These are phyloP conservation scores for Alternaria dauci DNA, from an alignment of 2,329 filamentous ascomycete species.

Conservation along the genomic window DNA sequence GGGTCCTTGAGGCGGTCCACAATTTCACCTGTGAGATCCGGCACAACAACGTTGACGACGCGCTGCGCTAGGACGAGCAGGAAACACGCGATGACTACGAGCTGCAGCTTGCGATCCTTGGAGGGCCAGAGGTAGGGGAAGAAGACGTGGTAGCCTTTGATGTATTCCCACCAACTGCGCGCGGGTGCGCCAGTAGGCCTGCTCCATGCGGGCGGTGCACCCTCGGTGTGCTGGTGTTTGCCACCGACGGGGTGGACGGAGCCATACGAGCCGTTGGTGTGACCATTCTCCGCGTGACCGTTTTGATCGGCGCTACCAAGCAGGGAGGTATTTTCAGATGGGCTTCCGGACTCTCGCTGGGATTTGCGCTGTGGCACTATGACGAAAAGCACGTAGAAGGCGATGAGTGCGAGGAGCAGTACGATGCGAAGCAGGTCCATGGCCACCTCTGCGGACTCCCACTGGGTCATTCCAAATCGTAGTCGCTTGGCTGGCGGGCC, in stretches of 20 bases:
- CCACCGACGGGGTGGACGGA: constrained; percentile 54
- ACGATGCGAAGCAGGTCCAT: constrained; percentile 74
- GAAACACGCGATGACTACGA: constrained; percentile 84
- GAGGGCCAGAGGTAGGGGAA: constrained; percentile 97
- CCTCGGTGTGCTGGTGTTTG: constrained; percentile 59
- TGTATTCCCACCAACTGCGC: constrained; percentile 95
- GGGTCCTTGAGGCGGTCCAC: constrained; percentile 73
- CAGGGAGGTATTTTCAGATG: constrained; percentile 70
- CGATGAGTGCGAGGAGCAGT: constrained; percentile 66
- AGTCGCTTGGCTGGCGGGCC: constrained; percentile 26
- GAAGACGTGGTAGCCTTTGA: constrained; percentile 90
- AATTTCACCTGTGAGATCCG: constrained; percentile 79
- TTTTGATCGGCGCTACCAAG: constrained; percentile 59
- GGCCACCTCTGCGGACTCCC: constrained; percentile 71
- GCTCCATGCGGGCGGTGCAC: constrained; percentile 82
- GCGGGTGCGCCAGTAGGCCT: constrained; percentile 85
- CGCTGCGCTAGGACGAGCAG: constrained; percentile 80
- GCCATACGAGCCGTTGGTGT: constrained; percentile 64
- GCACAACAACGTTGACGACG: constrained; percentile 85
- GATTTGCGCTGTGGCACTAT: constrained; percentile 40
- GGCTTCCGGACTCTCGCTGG: constrained; percentile 32
- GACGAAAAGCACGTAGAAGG: constrained; percentile 67
- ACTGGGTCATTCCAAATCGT: constrained; percentile 58
- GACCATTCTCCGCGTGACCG: constrained; percentile 57
- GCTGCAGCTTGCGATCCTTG: constrained; percentile 76